Evolutionary conservation across 169 alveolate genomes (phyloP).

Genomic region (Cryptosporidium ryanae): DNA sequence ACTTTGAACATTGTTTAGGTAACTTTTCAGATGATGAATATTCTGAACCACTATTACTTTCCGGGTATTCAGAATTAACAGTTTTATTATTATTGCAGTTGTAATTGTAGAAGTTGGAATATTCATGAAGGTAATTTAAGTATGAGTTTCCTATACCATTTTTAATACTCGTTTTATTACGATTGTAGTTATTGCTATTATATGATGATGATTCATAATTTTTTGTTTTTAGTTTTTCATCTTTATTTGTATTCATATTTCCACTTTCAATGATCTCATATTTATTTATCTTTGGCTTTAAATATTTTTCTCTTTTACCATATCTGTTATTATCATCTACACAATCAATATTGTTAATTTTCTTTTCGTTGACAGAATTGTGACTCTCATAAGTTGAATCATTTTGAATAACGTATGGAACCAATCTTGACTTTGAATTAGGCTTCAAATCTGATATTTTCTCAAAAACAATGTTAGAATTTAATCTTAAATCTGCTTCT

Average conservation of each 20-base stretch:
- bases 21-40: too few species aligned
- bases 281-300: slow-evolving; percentile 14
- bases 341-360: neutral
- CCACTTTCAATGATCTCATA: slow-evolving; percentile 29
- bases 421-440: neutral
- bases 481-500: too few species aligned
- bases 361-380: neutral
- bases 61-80: neutral
- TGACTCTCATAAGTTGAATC: too few species aligned
- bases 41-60: too few species aligned
- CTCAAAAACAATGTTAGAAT: too few species aligned
- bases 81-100: neutral
- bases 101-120: neutral
- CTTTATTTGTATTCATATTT: too few species aligned
- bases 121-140: neutral
- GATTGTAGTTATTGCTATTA: neutral
- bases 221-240: too few species aligned
- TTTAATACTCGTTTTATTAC: neutral
- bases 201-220: too few species aligned
- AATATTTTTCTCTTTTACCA: slow-evolving; percentile 5
- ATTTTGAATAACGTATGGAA: too few species aligned
- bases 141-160: neutral
- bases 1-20: too few species aligned
- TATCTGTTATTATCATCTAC: neutral
- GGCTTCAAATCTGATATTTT: slow-evolving; percentile 4